A percentile compares a stretch with the other conserved stretches of the same genome.
These are phyloP conservation scores for Neoboletus brunneissimus DNA, from an alignment of 768 basidiomycete genomes.

Conservation along the genomic window DNA sequence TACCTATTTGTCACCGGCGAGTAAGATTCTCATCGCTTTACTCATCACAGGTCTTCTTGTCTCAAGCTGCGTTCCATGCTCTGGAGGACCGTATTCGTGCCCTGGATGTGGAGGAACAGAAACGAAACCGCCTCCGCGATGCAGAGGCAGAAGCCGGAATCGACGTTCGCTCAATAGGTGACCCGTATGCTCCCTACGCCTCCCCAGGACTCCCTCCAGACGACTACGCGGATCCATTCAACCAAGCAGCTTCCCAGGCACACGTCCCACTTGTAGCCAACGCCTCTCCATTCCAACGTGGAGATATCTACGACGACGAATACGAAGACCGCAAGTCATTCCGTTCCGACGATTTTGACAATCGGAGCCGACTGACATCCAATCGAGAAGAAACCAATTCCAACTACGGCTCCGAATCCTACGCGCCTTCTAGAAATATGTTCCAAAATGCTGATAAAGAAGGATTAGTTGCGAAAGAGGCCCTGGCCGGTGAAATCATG, in stretches of 20 bases:
- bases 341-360: conserved; percentile 77
- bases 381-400: conserved; percentile 76
- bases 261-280: conserved; percentile 81
- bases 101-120: conserved; percentile 82
- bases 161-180: conserved; percentile 50
- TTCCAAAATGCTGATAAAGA: conserved; percentile 82
- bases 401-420: conserved; percentile 87
- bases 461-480: conserved; percentile 74
- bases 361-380: conserved; percentile 72
- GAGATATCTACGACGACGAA: conserved; percentile 72
- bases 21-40: conserved; percentile 6
- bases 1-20: neutral
- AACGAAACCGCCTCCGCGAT: conserved; percentile 73
- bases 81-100: conserved; percentile 87
- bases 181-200: conserved; percentile 79
- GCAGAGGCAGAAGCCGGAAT: conserved; percentile 72
- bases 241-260: conserved; percentile 52
- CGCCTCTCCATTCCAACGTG: conserved; percentile 79
- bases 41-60: conserved; percentile 75
- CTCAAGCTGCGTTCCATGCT: conserved; percentile 78
- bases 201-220: conserved; percentile 46
- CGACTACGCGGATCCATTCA: conserved; percentile 53
- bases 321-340: conserved; percentile 74
- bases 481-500: conserved; percentile 77
- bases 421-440: conserved; percentile 94